Evolutionary conservation across 2,329 filamentous ascomycete genomes (phyloP).

Genomic region (Cladosporium sp.): DNA sequence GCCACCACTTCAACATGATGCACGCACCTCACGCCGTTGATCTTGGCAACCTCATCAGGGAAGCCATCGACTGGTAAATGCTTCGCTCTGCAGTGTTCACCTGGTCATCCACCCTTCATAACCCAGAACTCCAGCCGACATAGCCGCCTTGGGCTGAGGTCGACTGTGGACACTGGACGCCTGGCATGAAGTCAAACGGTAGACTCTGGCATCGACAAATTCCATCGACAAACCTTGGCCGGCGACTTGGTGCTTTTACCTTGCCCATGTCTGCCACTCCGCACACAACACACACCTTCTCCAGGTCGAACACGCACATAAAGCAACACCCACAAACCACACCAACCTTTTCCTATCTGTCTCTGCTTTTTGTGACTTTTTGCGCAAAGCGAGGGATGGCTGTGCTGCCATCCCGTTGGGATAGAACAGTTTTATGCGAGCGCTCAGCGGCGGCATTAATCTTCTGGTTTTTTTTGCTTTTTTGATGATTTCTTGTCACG

Average conservation of each 20-base stretch:
- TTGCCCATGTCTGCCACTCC: slow-evolving; percentile 1
- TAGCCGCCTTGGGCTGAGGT: slow-evolving; percentile 27
- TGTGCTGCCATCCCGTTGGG: neutral
- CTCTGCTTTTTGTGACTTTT: neutral
- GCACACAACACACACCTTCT: neutral
- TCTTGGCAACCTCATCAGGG: slow-evolving; percentile 40
- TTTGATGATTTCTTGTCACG: neutral
- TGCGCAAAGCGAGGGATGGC: neutral
- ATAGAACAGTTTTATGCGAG: neutral
- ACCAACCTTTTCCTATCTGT: neutral
- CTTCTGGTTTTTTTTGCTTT: neutral
- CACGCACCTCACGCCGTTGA: slow-evolving; percentile 47
- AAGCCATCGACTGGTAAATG: slow-evolving; percentile 34
- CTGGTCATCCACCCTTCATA: slow-evolving; percentile 15
- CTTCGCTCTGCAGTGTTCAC: slow-evolving; percentile 7
- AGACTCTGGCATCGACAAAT: neutral
- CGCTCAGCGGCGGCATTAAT: slow-evolving; percentile 3
- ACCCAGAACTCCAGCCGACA: slow-evolving; percentile 15
- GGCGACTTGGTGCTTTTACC: slow-evolving; percentile 9
- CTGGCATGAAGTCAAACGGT: neutral
- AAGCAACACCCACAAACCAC: neutral
- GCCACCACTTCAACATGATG: slow-evolving; percentile 61
- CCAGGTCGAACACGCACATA: neutral
- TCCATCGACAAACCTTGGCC: slow-evolving; percentile 10
- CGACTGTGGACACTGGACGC: slow-evolving; percentile 8